A percentile compares a stretch with the other conserved stretches of the same genome.
Conservation (phyloP, 352 stramenopile genomes). For the Phytophthora vignae region DNA sequence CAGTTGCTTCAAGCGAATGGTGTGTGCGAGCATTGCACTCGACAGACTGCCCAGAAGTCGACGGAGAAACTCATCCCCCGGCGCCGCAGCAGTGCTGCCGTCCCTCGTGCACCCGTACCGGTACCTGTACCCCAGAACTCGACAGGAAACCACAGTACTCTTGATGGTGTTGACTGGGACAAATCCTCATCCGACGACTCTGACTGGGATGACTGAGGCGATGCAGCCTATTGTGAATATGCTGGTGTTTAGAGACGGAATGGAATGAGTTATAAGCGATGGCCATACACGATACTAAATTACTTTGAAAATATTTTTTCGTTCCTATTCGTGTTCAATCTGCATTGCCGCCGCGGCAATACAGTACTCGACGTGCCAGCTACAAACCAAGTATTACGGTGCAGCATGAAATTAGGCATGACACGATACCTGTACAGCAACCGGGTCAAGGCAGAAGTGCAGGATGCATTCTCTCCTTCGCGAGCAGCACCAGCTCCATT, state of each 20-base stretch:
- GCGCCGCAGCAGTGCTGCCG: constrained; percentile 20
- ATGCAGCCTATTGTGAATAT: not conserved
- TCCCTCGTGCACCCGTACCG: constrained; percentile 3
- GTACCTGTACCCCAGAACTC: constrained; percentile 6
- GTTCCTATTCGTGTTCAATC: too few relatives aligned
- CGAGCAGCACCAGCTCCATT: too few relatives aligned
- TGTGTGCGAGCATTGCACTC: constrained; percentile 64
- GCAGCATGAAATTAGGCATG: too few relatives aligned
- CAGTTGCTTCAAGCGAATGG: constrained; percentile 56
- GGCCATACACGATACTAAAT: not conserved
- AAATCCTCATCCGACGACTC: constrained; percentile 53
- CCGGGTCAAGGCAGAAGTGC: too few relatives aligned
- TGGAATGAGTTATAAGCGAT: not conserved
- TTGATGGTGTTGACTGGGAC: constrained; percentile 55
- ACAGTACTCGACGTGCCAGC: too few relatives aligned
- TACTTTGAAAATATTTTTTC: not conserved
- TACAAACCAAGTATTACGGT: too few relatives aligned
- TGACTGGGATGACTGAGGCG: constrained; percentile 57
- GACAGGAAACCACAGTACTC: constrained; percentile 10
- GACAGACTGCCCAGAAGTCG: constrained; percentile 33
- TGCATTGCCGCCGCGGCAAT: too few relatives aligned
- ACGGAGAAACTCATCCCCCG: constrained; percentile 6
- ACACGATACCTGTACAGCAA: too few relatives aligned
- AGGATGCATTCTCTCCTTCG: too few relatives aligned
- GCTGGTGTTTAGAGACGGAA: not conserved